These are phyloP conservation scores for Chiua sp. DNA, from an alignment of 1,284 basidiomycete genomes.

Conservation along the genomic window DNA sequence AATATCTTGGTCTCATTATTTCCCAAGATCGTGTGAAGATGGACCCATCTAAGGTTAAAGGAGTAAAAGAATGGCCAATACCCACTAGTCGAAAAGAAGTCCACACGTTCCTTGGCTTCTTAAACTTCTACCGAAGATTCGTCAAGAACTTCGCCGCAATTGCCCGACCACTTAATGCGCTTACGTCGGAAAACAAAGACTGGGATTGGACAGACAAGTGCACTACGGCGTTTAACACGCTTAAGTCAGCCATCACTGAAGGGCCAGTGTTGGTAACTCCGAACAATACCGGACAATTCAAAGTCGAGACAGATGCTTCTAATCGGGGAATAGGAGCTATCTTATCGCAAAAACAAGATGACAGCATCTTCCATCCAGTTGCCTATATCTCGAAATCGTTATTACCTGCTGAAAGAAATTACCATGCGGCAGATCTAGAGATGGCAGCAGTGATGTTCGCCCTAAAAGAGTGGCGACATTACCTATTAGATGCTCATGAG, in stretches of 20 bases:
- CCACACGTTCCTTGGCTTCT: constrained; percentile 41
- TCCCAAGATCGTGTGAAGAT: neutral
- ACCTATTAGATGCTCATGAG: neutral
- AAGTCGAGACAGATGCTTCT: neutral
- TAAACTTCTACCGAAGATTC: constrained; percentile 43
- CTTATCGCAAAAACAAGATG: neutral
- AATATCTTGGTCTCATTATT: neutral
- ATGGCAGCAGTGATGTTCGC: neutral
- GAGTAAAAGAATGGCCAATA: too few relatives aligned
- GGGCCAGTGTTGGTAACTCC: neutral
- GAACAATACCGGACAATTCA: too few relatives aligned
- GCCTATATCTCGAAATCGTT: neutral
- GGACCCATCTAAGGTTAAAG: neutral
- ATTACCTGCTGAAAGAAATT: neutral
- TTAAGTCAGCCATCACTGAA: neutral
- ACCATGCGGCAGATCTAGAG: neutral
- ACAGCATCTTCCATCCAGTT: neutral
- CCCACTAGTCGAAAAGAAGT: constrained; percentile 27
- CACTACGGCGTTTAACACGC: neutral
- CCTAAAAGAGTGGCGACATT: neutral
- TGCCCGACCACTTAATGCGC: constrained; percentile 33
- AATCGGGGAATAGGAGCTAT: neutral
- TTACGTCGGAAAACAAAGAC: constrained; percentile 18
- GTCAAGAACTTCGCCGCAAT: constrained; percentile 44
- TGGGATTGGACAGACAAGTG: neutral